Evolutionary conservation across 202 grass and related monocot species (phyloP), one percentile per base, ranked within the genome.

Genomic region (Alloteropsis angusta): DNA sequence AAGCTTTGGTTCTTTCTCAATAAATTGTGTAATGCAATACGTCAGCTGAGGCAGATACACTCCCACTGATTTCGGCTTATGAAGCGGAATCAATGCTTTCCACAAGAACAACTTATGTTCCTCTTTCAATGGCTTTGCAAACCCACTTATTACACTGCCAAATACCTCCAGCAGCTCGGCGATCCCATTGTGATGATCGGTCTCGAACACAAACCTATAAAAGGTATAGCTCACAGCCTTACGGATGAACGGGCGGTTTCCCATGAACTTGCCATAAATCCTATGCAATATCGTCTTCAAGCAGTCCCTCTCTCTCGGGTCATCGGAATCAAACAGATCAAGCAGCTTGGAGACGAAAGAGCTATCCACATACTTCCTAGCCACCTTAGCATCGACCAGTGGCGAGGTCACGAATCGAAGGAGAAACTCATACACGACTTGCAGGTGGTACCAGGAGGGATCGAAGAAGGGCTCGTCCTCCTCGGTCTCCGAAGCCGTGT

Each of bases 191-290:
- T 97, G 90, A 54, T 83, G 87, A 46, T 93, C 93, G 0, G 83
- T 88, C 88, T 97, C 93, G 21, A 90, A 93, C 56, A 90, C 88
- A 0, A 93, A 97, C 70, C 90, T 69, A 68, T 93, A 97, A 48
- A 97, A 97, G 71, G 93, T 91, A 60, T 97, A 85, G 66, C 88
- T 97, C 70, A 97, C 93, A n/a, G 90, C 88, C 80, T 97, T 97
- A 17, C 90, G 87, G 67, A 97, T 93, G 83, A 97, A 97, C 0
- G 90, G 85, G 0, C 93, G 87, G 36, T 97, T 92, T 10, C 86
- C 90, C 93, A 89, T 97, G 85, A 93, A 97, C 68, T 97, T 97
- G 2, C 93, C 93, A 43, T 97, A 93, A 83, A 97, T 93, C 68
- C 88, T 85, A 66, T 97, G 93, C 69, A 97, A 70, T 46, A 93